Evolutionary conservation across 257 asterid genomes (phyloP), one percentile per base, ranked within the genome.

Genomic region (Parsonsia alboflavescens): DNA sequence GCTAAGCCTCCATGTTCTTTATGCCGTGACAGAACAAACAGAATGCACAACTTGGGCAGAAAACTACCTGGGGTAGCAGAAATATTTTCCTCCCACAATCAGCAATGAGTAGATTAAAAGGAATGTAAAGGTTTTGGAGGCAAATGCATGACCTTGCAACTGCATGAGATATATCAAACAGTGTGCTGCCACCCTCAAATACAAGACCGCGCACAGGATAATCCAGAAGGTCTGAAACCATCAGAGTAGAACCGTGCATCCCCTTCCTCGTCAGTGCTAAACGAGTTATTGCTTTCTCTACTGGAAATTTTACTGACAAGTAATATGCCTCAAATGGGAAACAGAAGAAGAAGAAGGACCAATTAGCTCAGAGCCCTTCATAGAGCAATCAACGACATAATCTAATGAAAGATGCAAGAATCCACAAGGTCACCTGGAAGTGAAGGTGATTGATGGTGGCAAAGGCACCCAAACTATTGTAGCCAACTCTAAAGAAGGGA

Each of bases 361-460:
- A 71, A 54, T 13, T 15, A 53, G 17, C 28, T n/a, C n/a, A 57
- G 33, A 30, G 39, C 12, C 42, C 68, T 57, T 39, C 6, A 6
- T 21, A 36, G 48, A 63, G 44, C 26, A 16, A 36, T 63, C 48
- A 36, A 39, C 7, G 39, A 42, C 70, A 39, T 65, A 19, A 65
- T 16, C 2, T 11, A 15, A 33, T 33, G 39, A 33, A 33, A 33
- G 39, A 33, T 33, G 39, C 39, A 33, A 3, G 39, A 33, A 33
- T 45, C 2, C 30, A 64, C 53, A 4, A 63, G 48, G 16, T 72
- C 73, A 91, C 97, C 96, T 91, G 97, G 77, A 89, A 91, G 83
- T 91, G 97, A 71, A 88, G 97, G 82, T 89, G 96, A 77, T 91
- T 89, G 65, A 91, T 89, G 71, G 97, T 89, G 81, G 93, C 91